Conservation (phyloP, 2,329 filamentous ascomycete species). For the Aspergillus sp. region DNA sequence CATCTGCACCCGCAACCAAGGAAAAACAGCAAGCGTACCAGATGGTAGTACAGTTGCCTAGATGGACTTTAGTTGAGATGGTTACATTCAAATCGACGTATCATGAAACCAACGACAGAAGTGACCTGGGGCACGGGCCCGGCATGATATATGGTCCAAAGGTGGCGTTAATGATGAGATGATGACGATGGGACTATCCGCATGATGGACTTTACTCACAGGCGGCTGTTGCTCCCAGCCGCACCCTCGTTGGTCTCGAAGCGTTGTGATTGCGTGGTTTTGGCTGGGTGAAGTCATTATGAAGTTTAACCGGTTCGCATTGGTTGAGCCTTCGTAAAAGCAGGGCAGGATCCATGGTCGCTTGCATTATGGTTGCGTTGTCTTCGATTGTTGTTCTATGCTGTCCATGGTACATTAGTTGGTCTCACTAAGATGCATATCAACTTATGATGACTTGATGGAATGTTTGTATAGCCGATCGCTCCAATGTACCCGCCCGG, state of each 20-base stretch:
- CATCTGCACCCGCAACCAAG: not conserved
- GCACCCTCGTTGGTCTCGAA: too few species aligned
- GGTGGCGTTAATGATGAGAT: conserved; percentile 33
- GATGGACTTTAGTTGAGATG: not conserved
- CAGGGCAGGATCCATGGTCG: too few species aligned
- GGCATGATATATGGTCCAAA: not conserved
- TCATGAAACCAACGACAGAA: not conserved
- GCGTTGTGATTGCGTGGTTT: not conserved
- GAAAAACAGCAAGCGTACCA: conserved; percentile 11
- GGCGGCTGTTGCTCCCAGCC: not conserved
- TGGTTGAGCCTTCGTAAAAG: too few species aligned
- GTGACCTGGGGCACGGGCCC: not conserved
- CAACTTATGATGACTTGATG: too few species aligned
- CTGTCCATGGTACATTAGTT: too few species aligned
- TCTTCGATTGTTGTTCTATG: too few species aligned
- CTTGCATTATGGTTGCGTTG: too few species aligned
- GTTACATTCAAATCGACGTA: not conserved
- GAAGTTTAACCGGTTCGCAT: too few species aligned
- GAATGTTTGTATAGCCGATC: too few species aligned
- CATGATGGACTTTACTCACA: not conserved
- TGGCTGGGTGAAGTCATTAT: too few species aligned
- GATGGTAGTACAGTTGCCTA: not conserved
- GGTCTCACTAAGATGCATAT: too few species aligned
- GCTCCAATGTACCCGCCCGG: too few species aligned
- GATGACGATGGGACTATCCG: conserved; percentile 32